Evolutionary conservation across 352 stramenopile species (phyloP).

Genomic region (Phytopythium aichiense): DNA sequence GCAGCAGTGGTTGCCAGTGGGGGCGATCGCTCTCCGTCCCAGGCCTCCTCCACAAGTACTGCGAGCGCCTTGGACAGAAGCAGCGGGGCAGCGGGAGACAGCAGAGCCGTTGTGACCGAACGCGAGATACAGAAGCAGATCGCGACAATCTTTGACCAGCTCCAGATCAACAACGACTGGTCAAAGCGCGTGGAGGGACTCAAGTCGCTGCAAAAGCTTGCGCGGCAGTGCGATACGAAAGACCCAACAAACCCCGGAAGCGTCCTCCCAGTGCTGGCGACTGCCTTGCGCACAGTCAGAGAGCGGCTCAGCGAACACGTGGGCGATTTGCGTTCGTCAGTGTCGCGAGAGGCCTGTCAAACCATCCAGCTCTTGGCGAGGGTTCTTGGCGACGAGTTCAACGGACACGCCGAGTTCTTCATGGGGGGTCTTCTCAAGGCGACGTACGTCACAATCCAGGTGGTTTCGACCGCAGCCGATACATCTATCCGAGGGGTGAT

Average conservation of each 20-base stretch:
- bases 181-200: slow-evolving; percentile 68
- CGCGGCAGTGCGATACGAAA: slow-evolving; percentile 33
- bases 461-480: slow-evolving; percentile 77
- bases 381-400: slow-evolving; percentile 67
- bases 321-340: slow-evolving; percentile 69
- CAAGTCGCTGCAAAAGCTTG: slow-evolving; percentile 57
- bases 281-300: slow-evolving; percentile 47
- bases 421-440: slow-evolving; percentile 71
- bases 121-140: slow-evolving; percentile 64
- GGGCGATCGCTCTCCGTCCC: slow-evolving; percentile 35
- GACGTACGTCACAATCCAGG: slow-evolving; percentile 85
- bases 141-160: slow-evolving; percentile 43
- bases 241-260: slow-evolving; percentile 15
- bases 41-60: slow-evolving; percentile 35
- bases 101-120: slow-evolving; percentile 23
- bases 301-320: slow-evolving; percentile 73
- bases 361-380: slow-evolving; percentile 64
- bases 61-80: slow-evolving; percentile 19
- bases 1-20: slow-evolving; percentile 7
- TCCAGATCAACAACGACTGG: slow-evolving; percentile 71
- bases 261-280: slow-evolving; percentile 22
- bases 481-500: slow-evolving; percentile 72
- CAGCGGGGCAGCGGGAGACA: slow-evolving; percentile 3
- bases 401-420: slow-evolving; percentile 68
- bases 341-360: slow-evolving; percentile 68